Base-by-base conservation (phyloP, 2,329 filamentous ascomycete genomes). In the Aspergillus oerlinghausenensis region DNA sequence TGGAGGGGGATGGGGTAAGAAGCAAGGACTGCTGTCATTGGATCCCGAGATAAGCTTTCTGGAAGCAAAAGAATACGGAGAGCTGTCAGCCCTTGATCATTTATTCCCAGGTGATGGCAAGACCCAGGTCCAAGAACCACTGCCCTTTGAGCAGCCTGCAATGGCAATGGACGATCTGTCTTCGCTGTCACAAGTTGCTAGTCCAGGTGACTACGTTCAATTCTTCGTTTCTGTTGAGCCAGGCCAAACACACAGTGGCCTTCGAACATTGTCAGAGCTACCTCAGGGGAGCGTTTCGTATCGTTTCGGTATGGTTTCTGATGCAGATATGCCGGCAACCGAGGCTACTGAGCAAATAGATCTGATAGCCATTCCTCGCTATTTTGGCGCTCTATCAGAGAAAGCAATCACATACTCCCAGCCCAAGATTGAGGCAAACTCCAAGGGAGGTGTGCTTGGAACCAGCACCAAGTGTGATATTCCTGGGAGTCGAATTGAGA, bases 1-100 rank as follows among this genome's bases (percentile, higher is more conserved):
- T 17, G 75, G 75, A 38, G 75, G 75, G 43, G 75, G 75, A 57
- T 77, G 75, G 75, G 75, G 75, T n/a, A 77, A 77, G 61, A 77
- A 77, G 59, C 73, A 75, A 53, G 75, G 75, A 2, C 67, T 77
- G 9, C 66, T 77, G 21, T 77, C 75, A 1, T 57, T 77, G 4
- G 75, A 77, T 56, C 74, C 74, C 9, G 75, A 77, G 55, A 65
- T 67, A 42, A 66, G 64, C 48, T 74, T 75, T 48, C 40, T 58
- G 2, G 64, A 61, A 35, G 56, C 61, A 51, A 23, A 50, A 29
- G 56, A 56, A 10, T 53, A 43, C n/a, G 50, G 60, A 7, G 55
- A 58, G 9, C 52, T 69, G 17, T 42, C 61, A 17, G 26, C 55
- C 21, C 51, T 75, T 9, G 58, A 66, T 50, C 52, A 63, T 43